Conservation (phyloP, 768 basidiomycete species). For the Rhizopogon vinicolor region DNA sequence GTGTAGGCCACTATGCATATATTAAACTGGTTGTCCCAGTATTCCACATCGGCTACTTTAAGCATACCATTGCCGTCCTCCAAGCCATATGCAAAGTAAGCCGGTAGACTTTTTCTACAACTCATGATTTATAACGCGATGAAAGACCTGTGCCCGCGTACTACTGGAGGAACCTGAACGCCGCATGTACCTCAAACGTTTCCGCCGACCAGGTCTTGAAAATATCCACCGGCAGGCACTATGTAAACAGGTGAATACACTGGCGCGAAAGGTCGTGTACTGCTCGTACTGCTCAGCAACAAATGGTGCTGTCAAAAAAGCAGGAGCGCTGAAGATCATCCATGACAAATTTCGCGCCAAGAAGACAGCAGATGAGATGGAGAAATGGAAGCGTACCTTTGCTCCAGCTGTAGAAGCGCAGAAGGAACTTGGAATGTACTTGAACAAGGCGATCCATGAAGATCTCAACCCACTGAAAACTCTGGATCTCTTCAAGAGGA, state of each 20-base stretch:
- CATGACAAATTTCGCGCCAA: slow-evolving; percentile 97
- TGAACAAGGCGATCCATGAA: slow-evolving; percentile 86
- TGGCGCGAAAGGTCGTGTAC: slow-evolving; percentile 85
- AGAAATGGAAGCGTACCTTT: slow-evolving; percentile 83
- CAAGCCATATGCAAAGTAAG: slow-evolving; percentile 95
- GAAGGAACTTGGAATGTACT: slow-evolving; percentile 78
- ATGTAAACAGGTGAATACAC: slow-evolving; percentile 79
- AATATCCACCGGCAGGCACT: slow-evolving; percentile 84
- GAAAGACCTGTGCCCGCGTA: slow-evolving; percentile 86
- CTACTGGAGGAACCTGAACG: slow-evolving; percentile 86
- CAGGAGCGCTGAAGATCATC: slow-evolving; percentile 89
- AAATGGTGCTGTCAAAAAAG: slow-evolving; percentile 96
- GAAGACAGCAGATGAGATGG: slow-evolving; percentile 86
- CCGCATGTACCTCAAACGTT: slow-evolving; percentile 79
- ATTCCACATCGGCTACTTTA: slow-evolving; percentile 98
- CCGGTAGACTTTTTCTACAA: neutral
- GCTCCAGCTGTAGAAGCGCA: slow-evolving; percentile 77
- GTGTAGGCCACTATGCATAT: slow-evolving; percentile 98
- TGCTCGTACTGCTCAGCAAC: slow-evolving; percentile 92
- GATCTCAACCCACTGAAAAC: slow-evolving; percentile 95
- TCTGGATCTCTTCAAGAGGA: slow-evolving; percentile 84
- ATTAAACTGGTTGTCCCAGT: slow-evolving; percentile 96
- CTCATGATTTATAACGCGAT: slow-evolving; percentile 1
- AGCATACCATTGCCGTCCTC: slow-evolving; percentile 87
- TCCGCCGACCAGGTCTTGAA: slow-evolving; percentile 86